phyloP scores from a whole-genome alignment of 164 flowering plant genomes.

The Magnolia kwangsiensis region DNA sequence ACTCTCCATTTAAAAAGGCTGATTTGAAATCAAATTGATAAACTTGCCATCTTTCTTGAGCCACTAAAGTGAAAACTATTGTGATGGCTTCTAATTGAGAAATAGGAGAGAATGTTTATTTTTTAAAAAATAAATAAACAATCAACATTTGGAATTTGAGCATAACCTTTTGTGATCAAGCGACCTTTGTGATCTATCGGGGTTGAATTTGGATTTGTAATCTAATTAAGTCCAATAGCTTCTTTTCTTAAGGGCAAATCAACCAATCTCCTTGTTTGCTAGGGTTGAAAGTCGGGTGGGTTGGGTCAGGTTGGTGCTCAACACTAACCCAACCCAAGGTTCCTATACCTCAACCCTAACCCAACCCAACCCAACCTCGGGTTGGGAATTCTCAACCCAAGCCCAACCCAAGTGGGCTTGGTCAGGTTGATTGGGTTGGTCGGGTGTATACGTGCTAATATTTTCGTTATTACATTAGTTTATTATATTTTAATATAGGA shows the following conservation, averaged over 20 bases:
- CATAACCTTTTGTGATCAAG: background rate
- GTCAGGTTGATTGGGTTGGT: too few relatives aligned
- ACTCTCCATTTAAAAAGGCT: background rate
- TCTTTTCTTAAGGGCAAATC: background rate
- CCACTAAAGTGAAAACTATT: background rate
- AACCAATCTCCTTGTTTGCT: background rate
- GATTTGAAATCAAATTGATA: conserved; percentile 7
- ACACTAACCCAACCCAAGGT: too few relatives aligned
- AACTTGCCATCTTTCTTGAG: background rate
- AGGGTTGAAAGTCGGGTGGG: too few relatives aligned
- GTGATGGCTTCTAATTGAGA: background rate
- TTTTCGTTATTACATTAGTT: too few relatives aligned
- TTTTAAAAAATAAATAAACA: background rate
- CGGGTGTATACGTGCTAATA: too few relatives aligned
- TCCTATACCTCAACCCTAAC: too few relatives aligned
- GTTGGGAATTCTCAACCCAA: too few relatives aligned
- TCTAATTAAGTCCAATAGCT: background rate
- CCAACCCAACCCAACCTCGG: too few relatives aligned
- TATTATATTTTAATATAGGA: too few relatives aligned
- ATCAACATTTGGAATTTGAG: background rate
- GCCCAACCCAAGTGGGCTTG: too few relatives aligned
- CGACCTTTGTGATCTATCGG: background rate
- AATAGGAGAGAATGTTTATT: background rate
- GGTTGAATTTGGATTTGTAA: conserved; percentile 2
- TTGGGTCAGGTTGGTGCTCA: too few relatives aligned